These are phyloP conservation scores for Mycotypha africana DNA, from an alignment of 371 early-diverging fungal genomes.

Conservation along the genomic window DNA sequence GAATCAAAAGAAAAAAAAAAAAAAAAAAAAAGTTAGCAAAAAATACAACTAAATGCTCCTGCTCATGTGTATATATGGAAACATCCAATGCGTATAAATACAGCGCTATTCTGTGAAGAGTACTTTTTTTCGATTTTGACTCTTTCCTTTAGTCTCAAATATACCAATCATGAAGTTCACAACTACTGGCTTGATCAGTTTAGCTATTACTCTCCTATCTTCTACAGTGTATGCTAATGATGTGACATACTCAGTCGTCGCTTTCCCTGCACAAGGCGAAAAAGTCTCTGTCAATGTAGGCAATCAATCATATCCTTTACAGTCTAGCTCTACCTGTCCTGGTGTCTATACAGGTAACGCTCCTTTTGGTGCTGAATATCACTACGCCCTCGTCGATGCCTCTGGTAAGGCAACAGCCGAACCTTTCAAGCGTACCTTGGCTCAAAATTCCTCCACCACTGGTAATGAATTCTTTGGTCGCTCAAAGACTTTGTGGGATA, in stretches of 20 bases:
- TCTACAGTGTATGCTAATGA: constrained; percentile 1
- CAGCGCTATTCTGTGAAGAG: too few species aligned
- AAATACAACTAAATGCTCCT: too few species aligned
- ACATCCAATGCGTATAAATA: too few species aligned
- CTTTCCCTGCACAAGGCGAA: constrained; percentile 20
- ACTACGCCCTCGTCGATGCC: constrained; percentile 16
- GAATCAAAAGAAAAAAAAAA: too few species aligned
- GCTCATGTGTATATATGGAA: too few species aligned
- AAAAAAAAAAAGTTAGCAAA: too few species aligned
- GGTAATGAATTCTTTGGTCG: constrained; percentile 50
- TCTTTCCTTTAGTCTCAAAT: background rate
- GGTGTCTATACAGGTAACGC: constrained; percentile 27
- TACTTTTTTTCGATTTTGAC: background rate
- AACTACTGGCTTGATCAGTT: constrained; percentile 1
- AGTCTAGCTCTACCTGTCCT: constrained; percentile 4
- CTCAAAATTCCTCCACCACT: constrained; percentile 25
- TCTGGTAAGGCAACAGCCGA: constrained; percentile 9
- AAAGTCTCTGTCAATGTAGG: constrained; percentile 27
- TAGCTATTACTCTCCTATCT: background rate
- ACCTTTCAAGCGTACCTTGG: constrained; percentile 23
- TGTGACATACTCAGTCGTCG: constrained; percentile 32
- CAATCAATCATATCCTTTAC: constrained; percentile 15
- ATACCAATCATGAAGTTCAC: constrained; percentile 1
- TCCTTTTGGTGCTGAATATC: constrained; percentile 24
- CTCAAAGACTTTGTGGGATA: constrained; percentile 25